Conservation (phyloP, 2,329 filamentous ascomycete species). For the Bipolaris zeicola region DNA sequence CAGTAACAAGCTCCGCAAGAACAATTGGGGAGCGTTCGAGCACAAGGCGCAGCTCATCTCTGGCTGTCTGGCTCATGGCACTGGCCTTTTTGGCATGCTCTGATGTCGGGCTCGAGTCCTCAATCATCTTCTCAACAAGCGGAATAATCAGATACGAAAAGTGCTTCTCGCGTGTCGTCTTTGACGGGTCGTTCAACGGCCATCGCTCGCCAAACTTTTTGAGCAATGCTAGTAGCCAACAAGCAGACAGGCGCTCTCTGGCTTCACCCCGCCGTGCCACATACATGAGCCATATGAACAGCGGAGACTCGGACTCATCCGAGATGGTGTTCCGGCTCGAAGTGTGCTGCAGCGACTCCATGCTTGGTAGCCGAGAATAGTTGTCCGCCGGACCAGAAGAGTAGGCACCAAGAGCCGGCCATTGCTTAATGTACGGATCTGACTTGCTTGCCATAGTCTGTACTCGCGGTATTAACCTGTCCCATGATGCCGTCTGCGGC, state of each 20-base stretch:
- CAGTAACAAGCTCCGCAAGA: slow-evolving; percentile 77
- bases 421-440: slow-evolving; percentile 50
- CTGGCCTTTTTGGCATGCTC: slow-evolving; percentile 33
- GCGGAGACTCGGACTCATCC: slow-evolving; percentile 54
- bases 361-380: slow-evolving; percentile 40
- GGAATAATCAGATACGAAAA: slow-evolving; percentile 55
- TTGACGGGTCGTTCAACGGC: slow-evolving; percentile 45
- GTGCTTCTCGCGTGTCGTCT: slow-evolving; percentile 49
- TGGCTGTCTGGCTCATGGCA: slow-evolving; percentile 54
- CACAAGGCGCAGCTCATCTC: slow-evolving; percentile 36
- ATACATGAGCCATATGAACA: slow-evolving; percentile 56
- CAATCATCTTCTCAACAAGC: slow-evolving; percentile 55
- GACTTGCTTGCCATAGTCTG: slow-evolving; percentile 48
- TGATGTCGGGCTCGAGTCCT: slow-evolving; percentile 40
- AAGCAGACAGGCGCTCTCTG: slow-evolving; percentile 49
- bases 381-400: slow-evolving; percentile 33
- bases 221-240: slow-evolving; percentile 47
- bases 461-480: slow-evolving; percentile 47
- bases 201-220: slow-evolving; percentile 47
- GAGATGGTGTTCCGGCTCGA: slow-evolving; percentile 39
- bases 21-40: slow-evolving; percentile 70
- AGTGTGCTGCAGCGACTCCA: slow-evolving; percentile 38
- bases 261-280: slow-evolving; percentile 51
- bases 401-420: slow-evolving; percentile 51
- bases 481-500: slow-evolving; percentile 32